These are phyloP conservation scores for Ramaria rubella DNA, from an alignment of 768 basidiomycete genomes.

Conservation along the genomic window DNA sequence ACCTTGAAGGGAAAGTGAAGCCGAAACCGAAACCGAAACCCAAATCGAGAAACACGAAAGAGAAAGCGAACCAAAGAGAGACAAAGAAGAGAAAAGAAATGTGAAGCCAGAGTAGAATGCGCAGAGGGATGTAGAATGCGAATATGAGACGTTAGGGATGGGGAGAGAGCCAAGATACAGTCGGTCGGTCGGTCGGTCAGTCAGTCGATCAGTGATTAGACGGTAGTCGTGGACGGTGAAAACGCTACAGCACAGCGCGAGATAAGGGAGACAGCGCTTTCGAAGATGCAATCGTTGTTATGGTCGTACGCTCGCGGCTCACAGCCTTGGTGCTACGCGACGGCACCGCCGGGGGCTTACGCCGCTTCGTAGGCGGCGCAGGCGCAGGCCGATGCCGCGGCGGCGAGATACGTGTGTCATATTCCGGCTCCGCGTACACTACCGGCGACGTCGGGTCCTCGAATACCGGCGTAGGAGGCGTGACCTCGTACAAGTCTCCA, in stretches of 20 bases:
- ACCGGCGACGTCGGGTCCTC: not conserved
- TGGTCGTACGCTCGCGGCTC: conserved; percentile 41
- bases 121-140: too few species aligned
- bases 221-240: too few species aligned
- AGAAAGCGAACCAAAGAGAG: not conserved
- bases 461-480: not conserved
- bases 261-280: too few species aligned
- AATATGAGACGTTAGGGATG: too few species aligned
- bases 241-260: too few species aligned
- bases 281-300: conserved; percentile 51
- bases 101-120: not conserved
- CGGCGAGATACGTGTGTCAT: conserved; percentile 11
- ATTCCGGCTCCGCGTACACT: not conserved
- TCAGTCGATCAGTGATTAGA: too few species aligned
- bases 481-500: not conserved
- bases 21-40: too few species aligned
- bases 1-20: too few species aligned
- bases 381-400: conserved; percentile 10
- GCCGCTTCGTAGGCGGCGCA: conserved; percentile 33
- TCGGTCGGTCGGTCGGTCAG: too few species aligned
- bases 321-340: not conserved
- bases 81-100: not conserved
- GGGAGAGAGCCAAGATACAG: too few species aligned
- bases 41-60: not conserved
- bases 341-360: conserved; percentile 70